Base-by-base conservation (phyloP, 164 flowering plant species). In the Vitis labrusca region DNA sequence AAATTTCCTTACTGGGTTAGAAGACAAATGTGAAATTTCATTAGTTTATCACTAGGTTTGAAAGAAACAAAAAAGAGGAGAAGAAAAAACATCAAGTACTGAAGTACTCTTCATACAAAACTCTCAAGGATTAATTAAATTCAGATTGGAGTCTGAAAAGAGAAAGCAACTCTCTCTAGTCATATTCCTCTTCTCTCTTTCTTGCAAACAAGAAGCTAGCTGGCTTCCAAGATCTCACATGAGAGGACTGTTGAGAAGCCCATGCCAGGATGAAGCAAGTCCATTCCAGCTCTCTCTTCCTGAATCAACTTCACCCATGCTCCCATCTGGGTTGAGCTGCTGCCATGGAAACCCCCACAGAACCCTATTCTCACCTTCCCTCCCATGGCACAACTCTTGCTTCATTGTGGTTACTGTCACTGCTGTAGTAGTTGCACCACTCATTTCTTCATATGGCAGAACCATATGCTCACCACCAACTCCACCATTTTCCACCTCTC, bases 321-420 rank as follows among this genome's bases (percentile, higher is more conserved):
- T 72, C 15, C 70, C 69, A 19, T 80, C 86, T 29, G 81, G 88
- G 61, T 49, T 65, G 44, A 71, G 16, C 71, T 89, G 16, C 71
- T 89, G 90, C 93, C 93, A 88, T 29, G 89, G 90, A 68, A 82
- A 76, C 2, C 95, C 92, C 92, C 86, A 85, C 61, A 85, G 71
- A 7, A 74, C 64, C 69, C 71, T 85, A 14, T 49, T 80, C 68
- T 79, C 82, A 29, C 70, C 70, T 63, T 75, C 85, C 58, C 70
- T 62, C 2, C 61, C 71, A 44, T 74, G 74, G 56, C 67, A 73
- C 8, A 79, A 19, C 62, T 84, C 92, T 79, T 87, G 88, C 74
- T 87, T 88, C 74, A 79, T 71, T 48, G 86, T 72, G 49, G 86
- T 78, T 6, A 82, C 83, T 56, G 83, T 75, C 64, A 76, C 78